phyloP scores from a whole-genome alignment of 2,329 filamentous ascomycete genomes.

The Anisogramma anomala region DNA sequence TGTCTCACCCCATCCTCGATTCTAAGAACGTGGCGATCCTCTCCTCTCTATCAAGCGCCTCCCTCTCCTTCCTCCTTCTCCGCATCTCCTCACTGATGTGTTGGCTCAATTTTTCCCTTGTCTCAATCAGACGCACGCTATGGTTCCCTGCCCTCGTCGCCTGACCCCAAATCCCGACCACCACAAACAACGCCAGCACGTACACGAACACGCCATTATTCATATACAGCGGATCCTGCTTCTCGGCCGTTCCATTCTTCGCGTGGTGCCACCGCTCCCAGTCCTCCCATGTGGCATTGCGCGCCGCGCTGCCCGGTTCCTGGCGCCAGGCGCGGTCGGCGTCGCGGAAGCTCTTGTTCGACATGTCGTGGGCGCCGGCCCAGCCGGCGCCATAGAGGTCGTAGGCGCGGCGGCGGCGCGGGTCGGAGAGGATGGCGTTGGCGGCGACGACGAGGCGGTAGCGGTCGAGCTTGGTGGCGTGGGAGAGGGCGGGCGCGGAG shows the following conservation, averaged over 20 bases:
- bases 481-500: conserved; percentile 36
- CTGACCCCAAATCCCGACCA: conserved; percentile 62
- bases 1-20: conserved; percentile 46
- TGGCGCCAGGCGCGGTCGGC: conserved; percentile 39
- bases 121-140: conserved; percentile 51
- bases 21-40: conserved; percentile 69
- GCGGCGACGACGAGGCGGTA: conserved; percentile 83
- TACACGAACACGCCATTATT: conserved; percentile 69
- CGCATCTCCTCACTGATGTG: conserved; percentile 51
- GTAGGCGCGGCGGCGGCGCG: conserved; percentile 66
- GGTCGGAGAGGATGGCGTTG: conserved; percentile 77
- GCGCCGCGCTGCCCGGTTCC: conserved; percentile 35
- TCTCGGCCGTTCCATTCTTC: conserved; percentile 32
- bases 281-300: conserved; percentile 95
- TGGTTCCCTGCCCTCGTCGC: conserved; percentile 55
- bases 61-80: conserved; percentile 40
- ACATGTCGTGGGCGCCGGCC: conserved; percentile 47
- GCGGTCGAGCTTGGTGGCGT: conserved; percentile 62
- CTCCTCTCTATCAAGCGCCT: conserved; percentile 45
- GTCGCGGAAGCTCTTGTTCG: conserved; percentile 24
- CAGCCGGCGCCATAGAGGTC: conserved; percentile 76
- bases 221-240: conserved; percentile 51
- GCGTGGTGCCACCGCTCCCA: conserved; percentile 72
- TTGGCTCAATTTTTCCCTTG: conserved; percentile 53
- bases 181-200: conserved; percentile 57